These are phyloP conservation scores for Rosa rugosa DNA, from an alignment of 306 rosid species.

Conservation along the genomic window DNA sequence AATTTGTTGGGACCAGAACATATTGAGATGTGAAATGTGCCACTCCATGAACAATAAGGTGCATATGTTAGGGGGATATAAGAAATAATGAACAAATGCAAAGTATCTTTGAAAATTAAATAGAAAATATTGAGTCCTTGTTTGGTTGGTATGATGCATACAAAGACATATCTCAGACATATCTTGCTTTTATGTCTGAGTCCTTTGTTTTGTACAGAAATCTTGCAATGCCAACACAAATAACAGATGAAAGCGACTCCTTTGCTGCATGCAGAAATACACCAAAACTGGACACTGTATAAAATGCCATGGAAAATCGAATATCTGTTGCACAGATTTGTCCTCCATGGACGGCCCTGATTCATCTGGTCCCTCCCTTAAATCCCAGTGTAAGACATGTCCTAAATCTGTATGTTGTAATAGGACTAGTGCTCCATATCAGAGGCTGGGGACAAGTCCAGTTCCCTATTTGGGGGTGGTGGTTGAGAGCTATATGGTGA, in stretches of 20 bases:
- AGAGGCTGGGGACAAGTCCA: conserved; percentile 23
- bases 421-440: conserved; percentile 4
- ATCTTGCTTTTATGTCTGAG: conserved; percentile 47
- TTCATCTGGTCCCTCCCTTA: conserved; percentile 46
- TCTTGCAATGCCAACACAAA: conserved; percentile 46
- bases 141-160: conserved; percentile 15
- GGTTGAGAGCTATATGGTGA: conserved; percentile 47
- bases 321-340: conserved; percentile 32
- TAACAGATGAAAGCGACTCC: conserved; percentile 50
- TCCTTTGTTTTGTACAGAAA: conserved; percentile 47
- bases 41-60: too few species aligned
- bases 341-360: conserved; percentile 40
- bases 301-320: conserved; percentile 34
- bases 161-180: conserved; percentile 47
- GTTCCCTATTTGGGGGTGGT: conserved; percentile 29
- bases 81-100: not conserved
- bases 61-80: not conserved
- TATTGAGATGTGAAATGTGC: too few species aligned
- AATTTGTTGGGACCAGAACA: too few species aligned
- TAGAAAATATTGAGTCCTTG: not conserved
- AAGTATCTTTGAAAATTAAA: not conserved
- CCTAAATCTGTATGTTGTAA: conserved; percentile 30
- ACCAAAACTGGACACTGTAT: conserved; percentile 12
- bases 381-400: conserved; percentile 43
- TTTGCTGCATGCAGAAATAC: conserved; percentile 36